Conservation (phyloP, 257 asterid species). For the Dorcoceras hygrometricum region DNA sequence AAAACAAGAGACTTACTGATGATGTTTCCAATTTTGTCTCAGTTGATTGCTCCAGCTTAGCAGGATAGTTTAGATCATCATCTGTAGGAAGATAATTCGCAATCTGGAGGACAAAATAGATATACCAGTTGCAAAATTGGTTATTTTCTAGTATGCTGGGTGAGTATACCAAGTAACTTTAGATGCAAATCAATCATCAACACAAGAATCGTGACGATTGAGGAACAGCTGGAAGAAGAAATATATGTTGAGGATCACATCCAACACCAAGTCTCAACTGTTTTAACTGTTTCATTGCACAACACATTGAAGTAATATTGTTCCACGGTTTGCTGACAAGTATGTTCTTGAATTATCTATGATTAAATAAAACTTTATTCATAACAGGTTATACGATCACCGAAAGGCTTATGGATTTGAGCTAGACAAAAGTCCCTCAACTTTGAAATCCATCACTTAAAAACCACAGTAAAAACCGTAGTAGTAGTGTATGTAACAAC, state of each 20-base stretch:
- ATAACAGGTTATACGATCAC: neutral
- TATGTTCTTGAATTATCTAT: neutral
- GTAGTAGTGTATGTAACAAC: neutral
- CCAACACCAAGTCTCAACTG: neutral
- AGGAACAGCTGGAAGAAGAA: neutral
- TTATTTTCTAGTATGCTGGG: constrained; percentile 17
- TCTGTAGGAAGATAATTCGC: constrained; percentile 87
- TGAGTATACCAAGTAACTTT: constrained; percentile 22
- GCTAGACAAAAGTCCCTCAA: neutral
- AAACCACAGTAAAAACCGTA: neutral
- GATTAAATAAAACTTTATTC: neutral
- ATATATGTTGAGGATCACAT: neutral
- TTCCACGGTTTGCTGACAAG: neutral
- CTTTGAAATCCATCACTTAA: neutral
- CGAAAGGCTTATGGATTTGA: neutral
- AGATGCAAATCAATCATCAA: constrained; percentile 1
- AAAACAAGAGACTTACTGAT: constrained; percentile 48
- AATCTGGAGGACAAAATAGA: constrained; percentile 51
- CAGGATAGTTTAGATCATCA: constrained; percentile 87
- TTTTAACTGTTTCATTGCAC: neutral
- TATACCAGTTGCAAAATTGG: constrained; percentile 16
- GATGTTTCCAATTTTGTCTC: constrained; percentile 54
- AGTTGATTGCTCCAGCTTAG: constrained; percentile 79
- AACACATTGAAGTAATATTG: neutral
- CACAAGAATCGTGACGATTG: neutral